Evolutionary conservation across 2,329 filamentous ascomycete genomes (phyloP).

Genomic region (Xylaria hypoxylon): DNA sequence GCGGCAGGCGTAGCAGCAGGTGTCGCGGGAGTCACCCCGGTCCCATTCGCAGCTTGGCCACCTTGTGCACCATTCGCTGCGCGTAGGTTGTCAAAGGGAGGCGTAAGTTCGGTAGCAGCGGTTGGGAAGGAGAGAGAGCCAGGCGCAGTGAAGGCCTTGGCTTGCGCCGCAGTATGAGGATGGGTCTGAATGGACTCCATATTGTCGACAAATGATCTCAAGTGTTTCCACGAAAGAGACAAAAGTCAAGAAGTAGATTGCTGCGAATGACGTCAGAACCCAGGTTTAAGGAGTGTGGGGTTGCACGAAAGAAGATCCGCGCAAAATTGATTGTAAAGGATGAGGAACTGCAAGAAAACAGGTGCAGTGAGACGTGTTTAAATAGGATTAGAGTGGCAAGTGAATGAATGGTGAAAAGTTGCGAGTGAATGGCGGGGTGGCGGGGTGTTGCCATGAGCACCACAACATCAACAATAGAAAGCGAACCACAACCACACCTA

Average conservation of each 20-base stretch:
- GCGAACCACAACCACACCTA: conserved; percentile 13
- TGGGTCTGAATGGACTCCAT: conserved; percentile 66
- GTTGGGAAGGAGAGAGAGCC: conserved; percentile 93
- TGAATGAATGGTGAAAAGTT: too few species aligned
- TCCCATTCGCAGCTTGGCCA: conserved; percentile 72
- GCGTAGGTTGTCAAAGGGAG: conserved; percentile 71
- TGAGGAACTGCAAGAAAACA: neutral
- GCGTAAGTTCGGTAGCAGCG: conserved; percentile 83
- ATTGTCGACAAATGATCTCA: conserved; percentile 35
- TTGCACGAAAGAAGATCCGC: too few species aligned
- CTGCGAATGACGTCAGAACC: conserved; percentile 29
- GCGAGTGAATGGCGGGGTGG: neutral
- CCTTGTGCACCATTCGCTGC: conserved; percentile 64
- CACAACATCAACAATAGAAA: neutral
- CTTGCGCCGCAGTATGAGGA: conserved; percentile 89
- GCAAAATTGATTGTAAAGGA: neutral
- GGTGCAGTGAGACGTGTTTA: too few species aligned
- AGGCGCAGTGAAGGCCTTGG: conserved; percentile 93
- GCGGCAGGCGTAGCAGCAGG: conserved; percentile 92
- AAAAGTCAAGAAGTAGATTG: conserved; percentile 6
- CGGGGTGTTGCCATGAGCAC: neutral
- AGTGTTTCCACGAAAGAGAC: conserved; percentile 34
- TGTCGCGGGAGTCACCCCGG: conserved; percentile 87
- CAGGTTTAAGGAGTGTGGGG: neutral
- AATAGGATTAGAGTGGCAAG: too few species aligned